A percentile compares a stretch with the other conserved stretches of the same genome.
phyloP scores from a whole-genome alignment of 257 asterid species.

The Solanum bukasovii region DNA sequence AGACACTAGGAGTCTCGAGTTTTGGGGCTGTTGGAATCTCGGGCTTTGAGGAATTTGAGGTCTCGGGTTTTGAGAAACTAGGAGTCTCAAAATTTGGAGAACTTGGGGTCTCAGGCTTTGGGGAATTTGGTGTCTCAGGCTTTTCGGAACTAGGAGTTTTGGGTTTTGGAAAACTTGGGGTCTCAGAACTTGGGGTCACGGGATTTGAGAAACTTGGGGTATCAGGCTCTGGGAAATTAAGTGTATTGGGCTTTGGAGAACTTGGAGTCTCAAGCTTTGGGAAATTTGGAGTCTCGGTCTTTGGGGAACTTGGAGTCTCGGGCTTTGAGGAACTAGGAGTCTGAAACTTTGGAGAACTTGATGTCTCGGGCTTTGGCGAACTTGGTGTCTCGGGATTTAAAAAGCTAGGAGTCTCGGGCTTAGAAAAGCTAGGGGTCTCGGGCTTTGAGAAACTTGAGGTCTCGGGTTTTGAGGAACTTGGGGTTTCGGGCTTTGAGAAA shows the following conservation, averaged over 20 bases:
- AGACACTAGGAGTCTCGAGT: not conserved
- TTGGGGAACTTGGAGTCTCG: too few relatives aligned
- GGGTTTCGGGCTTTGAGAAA: too few relatives aligned
- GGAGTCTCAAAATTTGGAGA: not conserved
- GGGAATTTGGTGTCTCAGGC: not conserved
- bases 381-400: too few relatives aligned
- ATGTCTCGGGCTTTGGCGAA: not conserved
- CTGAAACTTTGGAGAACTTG: not conserved
- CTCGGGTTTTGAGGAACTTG: too few relatives aligned
- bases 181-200: too few relatives aligned
- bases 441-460: fast-evolving
- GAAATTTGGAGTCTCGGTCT: not conserved
- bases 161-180: not conserved
- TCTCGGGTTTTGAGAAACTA: not conserved
- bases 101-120: not conserved
- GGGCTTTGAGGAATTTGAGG: not conserved
- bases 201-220: not conserved
- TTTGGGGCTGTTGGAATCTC: not conserved
- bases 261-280: not conserved
- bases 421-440: too few relatives aligned
- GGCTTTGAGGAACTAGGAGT: not conserved
- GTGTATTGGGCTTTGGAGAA: not conserved
- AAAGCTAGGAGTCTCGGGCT: not conserved
- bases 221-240: not conserved
- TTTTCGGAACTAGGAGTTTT: not conserved